Evolutionary conservation across 2,329 filamentous ascomycete genomes (phyloP), one percentile per base, ranked within the genome.

Genomic region (Ophiostoma sp.): DNA sequence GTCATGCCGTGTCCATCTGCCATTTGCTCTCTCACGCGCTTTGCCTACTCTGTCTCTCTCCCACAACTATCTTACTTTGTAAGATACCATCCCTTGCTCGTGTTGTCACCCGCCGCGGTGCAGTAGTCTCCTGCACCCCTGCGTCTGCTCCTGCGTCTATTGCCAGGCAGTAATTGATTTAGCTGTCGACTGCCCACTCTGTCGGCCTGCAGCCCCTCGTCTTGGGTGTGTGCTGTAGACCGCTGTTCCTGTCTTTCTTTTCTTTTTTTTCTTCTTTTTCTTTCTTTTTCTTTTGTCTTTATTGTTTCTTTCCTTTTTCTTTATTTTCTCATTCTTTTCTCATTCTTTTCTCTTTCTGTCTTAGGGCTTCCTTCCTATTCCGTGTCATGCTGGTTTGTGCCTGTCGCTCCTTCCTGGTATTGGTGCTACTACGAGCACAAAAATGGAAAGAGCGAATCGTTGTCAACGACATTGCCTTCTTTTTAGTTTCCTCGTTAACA

Each of bases 111-210:
- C 14, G 40, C 38, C 60, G 60, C 16, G n/a, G 40, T 63, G 60
- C 60, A 63, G 60, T 63, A 63, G 60, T 63, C 12, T 63, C 60
- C 60, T 63, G 60, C 60, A 63, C 60, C 60, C 60, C 60, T 63
- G 60, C 60, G 40, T 63, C 58, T 41, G 12, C 14, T 42, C 27
- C 55, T 60, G 55, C 27, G 11, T 38, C 18, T 60, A 18, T 36
- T 58, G 11, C 12, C 27, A 60, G 55, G 27, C 27, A 55, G 49
- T 55, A 12, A 27, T 36, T 8, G 55, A 38, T 60, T 38, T 36
- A 12, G 55, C 55, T 38, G 11, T 60, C 9, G 27, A 38, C 12
- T 60, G 55, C 27, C 45, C 45, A 16, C 55, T 60, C 27, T 27
- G 11, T 38, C 27, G 4, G 27, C 11, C 27, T 40, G 27, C 7